phyloP scores from a whole-genome alignment of 2,329 filamentous ascomycete species.

The Hypoxylon rubiginosum region DNA sequence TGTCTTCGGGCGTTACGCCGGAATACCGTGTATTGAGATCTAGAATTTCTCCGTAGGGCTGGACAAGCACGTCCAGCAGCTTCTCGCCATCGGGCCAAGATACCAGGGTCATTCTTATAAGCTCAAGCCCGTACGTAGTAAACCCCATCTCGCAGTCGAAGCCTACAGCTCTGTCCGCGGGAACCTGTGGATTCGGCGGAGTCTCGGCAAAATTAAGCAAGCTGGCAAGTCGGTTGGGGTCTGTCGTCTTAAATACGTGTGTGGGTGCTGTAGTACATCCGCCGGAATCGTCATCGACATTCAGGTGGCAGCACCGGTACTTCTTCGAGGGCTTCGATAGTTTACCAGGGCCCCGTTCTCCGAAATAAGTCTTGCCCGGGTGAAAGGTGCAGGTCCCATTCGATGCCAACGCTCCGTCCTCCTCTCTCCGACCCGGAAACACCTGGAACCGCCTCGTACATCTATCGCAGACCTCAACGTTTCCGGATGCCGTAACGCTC shows the following conservation, averaged over 20 bases:
- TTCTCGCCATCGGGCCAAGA: slow-evolving; percentile 84
- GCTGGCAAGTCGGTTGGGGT: slow-evolving; percentile 80
- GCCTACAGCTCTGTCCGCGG: slow-evolving; percentile 74
- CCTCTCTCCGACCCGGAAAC: slow-evolving; percentile 84
- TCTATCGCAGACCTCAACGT: slow-evolving; percentile 91
- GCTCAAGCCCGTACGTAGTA: slow-evolving; percentile 87
- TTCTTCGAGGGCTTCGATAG: slow-evolving; percentile 70
- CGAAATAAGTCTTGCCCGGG: slow-evolving; percentile 76
- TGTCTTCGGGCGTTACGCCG: slow-evolving; percentile 84
- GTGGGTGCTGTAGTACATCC: slow-evolving; percentile 80
- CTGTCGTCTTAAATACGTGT: slow-evolving; percentile 90
- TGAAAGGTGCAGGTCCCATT: slow-evolving; percentile 87
- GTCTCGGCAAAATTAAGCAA: slow-evolving; percentile 86
- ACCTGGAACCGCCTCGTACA: slow-evolving; percentile 91
- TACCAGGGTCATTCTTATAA: slow-evolving; percentile 89
- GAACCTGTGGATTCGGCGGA: slow-evolving; percentile 71
- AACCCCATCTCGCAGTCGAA: slow-evolving; percentile 99
- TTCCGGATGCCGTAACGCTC: slow-evolving; percentile 75
- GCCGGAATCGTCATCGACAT: slow-evolving; percentile 71
- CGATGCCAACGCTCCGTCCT: slow-evolving; percentile 80
- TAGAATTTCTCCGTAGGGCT: slow-evolving; percentile 84
- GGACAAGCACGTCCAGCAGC: slow-evolving; percentile 86
- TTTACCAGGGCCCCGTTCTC: slow-evolving; percentile 69
- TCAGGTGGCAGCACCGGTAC: slow-evolving; percentile 84
- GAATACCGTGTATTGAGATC: slow-evolving; percentile 95